A percentile compares a stretch with the other conserved stretches of the same genome.
These are phyloP conservation scores for Phlegmacium glaucopus DNA, from an alignment of 768 basidiomycete genomes.

Conservation along the genomic window DNA sequence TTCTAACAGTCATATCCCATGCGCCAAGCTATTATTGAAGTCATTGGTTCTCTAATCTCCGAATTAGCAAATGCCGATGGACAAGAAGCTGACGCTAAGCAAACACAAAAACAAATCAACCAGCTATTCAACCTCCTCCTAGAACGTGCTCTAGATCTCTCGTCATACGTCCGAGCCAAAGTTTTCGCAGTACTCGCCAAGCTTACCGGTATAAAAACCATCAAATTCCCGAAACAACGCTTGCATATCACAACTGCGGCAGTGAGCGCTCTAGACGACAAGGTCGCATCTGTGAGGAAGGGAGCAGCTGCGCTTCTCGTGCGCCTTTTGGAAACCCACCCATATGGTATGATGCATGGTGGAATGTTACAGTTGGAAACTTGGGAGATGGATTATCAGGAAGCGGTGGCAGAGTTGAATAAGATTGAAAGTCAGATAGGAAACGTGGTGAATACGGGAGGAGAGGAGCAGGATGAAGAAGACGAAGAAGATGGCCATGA, in stretches of 20 bases:
- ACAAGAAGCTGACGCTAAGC: constrained; percentile 41
- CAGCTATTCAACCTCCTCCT: constrained; percentile 80
- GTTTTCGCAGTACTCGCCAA: constrained; percentile 74
- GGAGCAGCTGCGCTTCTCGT: constrained; percentile 73
- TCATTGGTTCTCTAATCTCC: constrained; percentile 80
- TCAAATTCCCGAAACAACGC: constrained; percentile 85
- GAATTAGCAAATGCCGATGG: constrained; percentile 67
- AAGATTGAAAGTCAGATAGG: constrained; percentile 68
- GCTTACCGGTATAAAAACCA: constrained; percentile 64
- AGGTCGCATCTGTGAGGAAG: constrained; percentile 85
- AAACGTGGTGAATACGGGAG: constrained; percentile 50
- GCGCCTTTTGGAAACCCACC: constrained; percentile 80
- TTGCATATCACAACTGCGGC: constrained; percentile 73
- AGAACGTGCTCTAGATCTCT: constrained; percentile 84
- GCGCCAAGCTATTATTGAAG: constrained; percentile 91
- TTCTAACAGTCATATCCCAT: constrained; percentile 86
- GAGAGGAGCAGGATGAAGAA: constrained; percentile 32
- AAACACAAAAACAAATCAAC: constrained; percentile 70
- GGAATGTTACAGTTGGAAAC: constrained; percentile 69
- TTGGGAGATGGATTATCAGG: constrained; percentile 73
- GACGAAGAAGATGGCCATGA: constrained; percentile 22
- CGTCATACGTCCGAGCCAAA: constrained; percentile 89
- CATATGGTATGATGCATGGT: constrained; percentile 81
- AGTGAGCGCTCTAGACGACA: constrained; percentile 82
- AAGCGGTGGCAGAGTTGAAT: constrained; percentile 59